A percentile compares a stretch with the other conserved stretches of the same genome.
Conservation (phyloP, 2,329 filamentous ascomycete species). For the Knoxdaviesia capensis region DNA sequence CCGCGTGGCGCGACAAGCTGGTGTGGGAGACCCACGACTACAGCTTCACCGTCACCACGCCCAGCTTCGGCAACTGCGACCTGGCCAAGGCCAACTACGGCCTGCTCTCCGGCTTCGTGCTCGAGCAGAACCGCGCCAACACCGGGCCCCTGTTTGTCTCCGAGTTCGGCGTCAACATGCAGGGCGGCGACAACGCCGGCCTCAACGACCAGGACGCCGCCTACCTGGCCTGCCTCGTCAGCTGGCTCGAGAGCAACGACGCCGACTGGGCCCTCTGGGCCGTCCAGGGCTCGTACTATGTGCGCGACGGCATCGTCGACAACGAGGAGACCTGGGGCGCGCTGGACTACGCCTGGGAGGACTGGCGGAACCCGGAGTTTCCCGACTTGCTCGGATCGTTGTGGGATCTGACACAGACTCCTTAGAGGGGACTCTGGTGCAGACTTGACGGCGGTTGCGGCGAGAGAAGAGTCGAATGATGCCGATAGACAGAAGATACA, state of each 20-base stretch:
- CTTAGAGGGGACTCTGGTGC: conserved; percentile 5
- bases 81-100: conserved; percentile 23
- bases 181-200: conserved; percentile 20
- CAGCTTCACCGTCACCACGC: conserved; percentile 29
- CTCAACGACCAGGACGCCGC: conserved; percentile 20
- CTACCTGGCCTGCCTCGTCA: conserved; percentile 30
- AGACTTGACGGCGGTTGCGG: not conserved
- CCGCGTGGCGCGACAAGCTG: conserved; percentile 26
- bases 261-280: conserved; percentile 40
- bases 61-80: conserved; percentile 21
- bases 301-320: conserved; percentile 26
- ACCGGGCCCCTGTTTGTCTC: conserved; percentile 36
- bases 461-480: not conserved
- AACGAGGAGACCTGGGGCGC: conserved; percentile 32
- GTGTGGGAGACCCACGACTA: conserved; percentile 43
- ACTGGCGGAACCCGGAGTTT: conserved; percentile 17
- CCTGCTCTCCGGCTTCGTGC: conserved; percentile 27
- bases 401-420: conserved; percentile 17
- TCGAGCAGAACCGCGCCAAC: conserved; percentile 22
- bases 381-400: conserved; percentile 16
- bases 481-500: not conserved
- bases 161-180: conserved; percentile 35
- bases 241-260: conserved; percentile 32
- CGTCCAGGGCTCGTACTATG: conserved; percentile 36
- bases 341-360: conserved; percentile 20